phyloP scores from a whole-genome alignment of 805 yeast genomes.

The Priceomyces castillae region DNA sequence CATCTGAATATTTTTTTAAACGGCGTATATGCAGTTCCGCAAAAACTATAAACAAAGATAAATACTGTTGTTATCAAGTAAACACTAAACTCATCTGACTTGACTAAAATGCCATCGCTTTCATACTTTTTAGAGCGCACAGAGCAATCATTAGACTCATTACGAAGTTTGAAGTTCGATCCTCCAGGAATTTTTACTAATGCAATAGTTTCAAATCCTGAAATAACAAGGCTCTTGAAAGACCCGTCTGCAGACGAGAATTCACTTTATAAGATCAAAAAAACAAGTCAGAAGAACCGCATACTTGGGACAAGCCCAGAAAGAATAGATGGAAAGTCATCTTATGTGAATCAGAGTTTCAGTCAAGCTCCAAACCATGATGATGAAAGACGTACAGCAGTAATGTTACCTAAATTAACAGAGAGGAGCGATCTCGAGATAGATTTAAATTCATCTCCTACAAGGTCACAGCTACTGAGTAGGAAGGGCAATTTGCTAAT shows the following conservation, averaged over 20 bases:
- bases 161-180: constrained; percentile 46
- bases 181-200: constrained; percentile 66
- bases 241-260: constrained; percentile 57
- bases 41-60: constrained; percentile 1
- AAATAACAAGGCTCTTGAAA: constrained; percentile 54
- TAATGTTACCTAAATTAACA: constrained; percentile 22
- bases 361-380: constrained; percentile 24
- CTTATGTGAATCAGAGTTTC: constrained; percentile 30
- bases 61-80: neutral
- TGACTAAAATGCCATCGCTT: constrained; percentile 16
- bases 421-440: neutral
- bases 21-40: constrained; percentile 4
- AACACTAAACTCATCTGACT: neutral
- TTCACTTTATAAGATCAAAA: constrained; percentile 45
- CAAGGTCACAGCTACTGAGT: neutral
- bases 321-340: constrained; percentile 49
- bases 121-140: constrained; percentile 29
- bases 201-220: constrained; percentile 51
- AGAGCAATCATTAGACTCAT: constrained; percentile 38
- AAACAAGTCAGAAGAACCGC: constrained; percentile 9
- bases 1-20: neutral
- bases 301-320: constrained; percentile 33
- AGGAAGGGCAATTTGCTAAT: constrained; percentile 1
- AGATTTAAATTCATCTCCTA: constrained; percentile 8
- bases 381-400: constrained; percentile 27